Evolutionary conservation across 2,329 filamentous ascomycete genomes (phyloP).

Genomic region (Fusarium denticulatum): DNA sequence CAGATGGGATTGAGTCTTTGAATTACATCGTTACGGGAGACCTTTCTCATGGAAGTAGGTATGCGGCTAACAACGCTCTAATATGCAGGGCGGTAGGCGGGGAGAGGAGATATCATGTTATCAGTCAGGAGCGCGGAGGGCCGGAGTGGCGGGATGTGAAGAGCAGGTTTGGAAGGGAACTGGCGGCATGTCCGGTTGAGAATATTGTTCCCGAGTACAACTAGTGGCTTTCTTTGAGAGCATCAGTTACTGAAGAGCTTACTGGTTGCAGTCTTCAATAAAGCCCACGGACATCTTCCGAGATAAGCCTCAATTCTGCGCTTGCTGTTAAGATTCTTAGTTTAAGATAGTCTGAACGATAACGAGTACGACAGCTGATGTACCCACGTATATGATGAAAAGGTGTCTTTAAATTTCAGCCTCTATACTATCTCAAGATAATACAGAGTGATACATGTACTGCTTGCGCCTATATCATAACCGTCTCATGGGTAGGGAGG

Average conservation of each 20-base stretch:
- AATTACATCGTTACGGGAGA: not conserved
- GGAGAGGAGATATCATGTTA: not conserved
- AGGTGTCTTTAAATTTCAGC: not conserved
- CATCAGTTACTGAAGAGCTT: accelerated
- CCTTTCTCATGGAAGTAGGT: not conserved
- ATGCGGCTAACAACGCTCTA: not conserved
- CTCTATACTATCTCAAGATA: too few species aligned
- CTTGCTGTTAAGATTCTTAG: not conserved
- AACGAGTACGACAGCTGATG: not conserved
- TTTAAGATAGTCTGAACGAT: not conserved
- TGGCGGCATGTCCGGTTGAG: not conserved
- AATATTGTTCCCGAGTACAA: not conserved
- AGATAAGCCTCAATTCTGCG: not conserved
- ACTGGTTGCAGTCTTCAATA: too few species aligned
- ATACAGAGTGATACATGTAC: not conserved
- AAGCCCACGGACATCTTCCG: not conserved
- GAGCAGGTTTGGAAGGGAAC: not conserved
- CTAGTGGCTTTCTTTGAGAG: not conserved
- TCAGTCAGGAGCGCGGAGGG: not conserved
- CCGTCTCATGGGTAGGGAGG: accelerated
- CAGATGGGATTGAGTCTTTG: not conserved
- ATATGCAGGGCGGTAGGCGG: not conserved
- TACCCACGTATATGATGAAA: not conserved
- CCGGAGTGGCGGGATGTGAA: not conserved
- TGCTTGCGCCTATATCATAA: not conserved